Evolutionary conservation across 768 basidiomycete genomes (phyloP), one percentile per base, ranked within the genome.

Genomic region (Pleurotus ostreatus): DNA sequence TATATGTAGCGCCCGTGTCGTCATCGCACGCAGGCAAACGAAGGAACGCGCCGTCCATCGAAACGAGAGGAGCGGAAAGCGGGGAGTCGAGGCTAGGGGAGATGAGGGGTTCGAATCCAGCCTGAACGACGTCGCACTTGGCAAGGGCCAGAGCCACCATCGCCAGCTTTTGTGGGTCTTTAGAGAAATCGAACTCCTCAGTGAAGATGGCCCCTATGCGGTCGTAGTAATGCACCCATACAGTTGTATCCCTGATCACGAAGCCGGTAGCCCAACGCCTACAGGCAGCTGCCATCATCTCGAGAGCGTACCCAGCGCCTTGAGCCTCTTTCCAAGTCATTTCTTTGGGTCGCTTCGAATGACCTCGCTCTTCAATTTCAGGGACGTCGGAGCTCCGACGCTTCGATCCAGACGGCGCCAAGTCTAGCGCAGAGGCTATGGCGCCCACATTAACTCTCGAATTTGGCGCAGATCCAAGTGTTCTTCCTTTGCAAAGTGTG

Each of bases 151-250:
- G 46, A 55, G 8, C 34, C 13, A 63, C 52, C 15, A 68, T 59
- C 2, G 67, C 64, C 11, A 71, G 60, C 2, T 46, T 45, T 5
- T 59, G 20, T 13, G 59, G 58, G 1, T 60, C 44, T 15, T 62
- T 20, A 3, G 52, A 22, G 39, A 68, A 62, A 46, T 67, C 37
- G 56, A 69, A 71, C 7, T 22, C 9, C 2, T n/a, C 37, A 7
- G 63, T 55, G 16, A 56, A 59, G 16, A 65, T 55, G 4, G 65
- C 55, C n/a, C 65, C 64, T 12, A 57, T 45, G 12, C 66, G 58
- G 57, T 71, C 68, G 40, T 57, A 66, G 52, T 70, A 71, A 63
- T 63, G 67, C 4, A 70, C 56, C 1, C 55, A 60, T 11, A 66
- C 53, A 6, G 8, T 47, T 1, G 48, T 59, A 16, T 59, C 38